Evolutionary conservation across 805 yeast genomes (phyloP).

Genomic region (Nakazawaea molendinolei): DNA sequence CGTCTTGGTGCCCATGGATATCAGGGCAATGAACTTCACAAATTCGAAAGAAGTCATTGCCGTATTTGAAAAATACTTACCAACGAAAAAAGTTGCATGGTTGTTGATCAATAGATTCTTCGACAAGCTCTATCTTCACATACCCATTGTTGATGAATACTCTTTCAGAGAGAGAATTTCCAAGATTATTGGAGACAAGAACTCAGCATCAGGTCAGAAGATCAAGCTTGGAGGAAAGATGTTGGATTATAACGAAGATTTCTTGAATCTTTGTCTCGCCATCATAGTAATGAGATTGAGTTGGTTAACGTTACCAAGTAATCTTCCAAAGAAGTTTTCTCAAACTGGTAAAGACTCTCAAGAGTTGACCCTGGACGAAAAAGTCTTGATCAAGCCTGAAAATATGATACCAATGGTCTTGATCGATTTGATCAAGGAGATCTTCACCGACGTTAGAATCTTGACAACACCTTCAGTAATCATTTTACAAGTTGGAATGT

Average conservation of each 20-base stretch:
- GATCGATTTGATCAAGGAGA: slow-evolving; percentile 38
- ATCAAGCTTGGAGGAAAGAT: slow-evolving; percentile 22
- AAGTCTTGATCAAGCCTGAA: slow-evolving; percentile 30
- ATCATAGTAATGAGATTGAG: slow-evolving; percentile 46
- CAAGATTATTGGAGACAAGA: slow-evolving; percentile 36
- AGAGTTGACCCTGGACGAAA: slow-evolving; percentile 24
- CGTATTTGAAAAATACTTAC: slow-evolving; percentile 40
- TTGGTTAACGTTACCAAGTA: slow-evolving; percentile 47
- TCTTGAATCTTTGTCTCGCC: slow-evolving; percentile 43
- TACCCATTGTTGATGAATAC: slow-evolving; percentile 62
- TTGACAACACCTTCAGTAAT: slow-evolving; percentile 38
- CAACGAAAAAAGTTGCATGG: slow-evolving; percentile 50
- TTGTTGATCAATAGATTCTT: slow-evolving; percentile 53
- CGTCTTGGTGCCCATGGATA: slow-evolving; percentile 23
- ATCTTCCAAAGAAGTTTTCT: slow-evolving; percentile 23
- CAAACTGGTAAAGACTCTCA: slow-evolving; percentile 15
- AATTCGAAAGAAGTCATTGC: slow-evolving; percentile 32
- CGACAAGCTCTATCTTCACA: slow-evolving; percentile 49
- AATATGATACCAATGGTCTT: slow-evolving; percentile 33
- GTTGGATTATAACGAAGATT: slow-evolving; percentile 33
- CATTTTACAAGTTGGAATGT: slow-evolving; percentile 54
- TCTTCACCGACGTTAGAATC: slow-evolving; percentile 34
- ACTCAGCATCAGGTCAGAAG: slow-evolving; percentile 24
- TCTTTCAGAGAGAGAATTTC: slow-evolving; percentile 36
- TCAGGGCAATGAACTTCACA: slow-evolving; percentile 30